Conservation (phyloP, 2,329 filamentous ascomycete genomes). For the Fusarium sp. region DNA sequence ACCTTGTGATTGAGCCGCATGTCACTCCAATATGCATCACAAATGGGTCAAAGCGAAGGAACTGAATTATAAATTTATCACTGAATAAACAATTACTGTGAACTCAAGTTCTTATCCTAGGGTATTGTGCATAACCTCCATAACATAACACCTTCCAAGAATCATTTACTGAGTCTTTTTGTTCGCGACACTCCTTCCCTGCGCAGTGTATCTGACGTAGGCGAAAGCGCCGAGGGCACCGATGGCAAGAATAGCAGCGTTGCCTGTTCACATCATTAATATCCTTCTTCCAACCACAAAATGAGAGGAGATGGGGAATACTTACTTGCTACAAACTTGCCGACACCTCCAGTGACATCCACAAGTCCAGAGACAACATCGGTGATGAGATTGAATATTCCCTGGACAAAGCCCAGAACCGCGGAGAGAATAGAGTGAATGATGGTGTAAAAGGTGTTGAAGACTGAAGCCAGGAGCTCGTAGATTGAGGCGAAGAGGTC, state of each 20-base stretch:
- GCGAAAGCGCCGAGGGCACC: constrained; percentile 49
- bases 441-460: constrained; percentile 50
- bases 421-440: constrained; percentile 50
- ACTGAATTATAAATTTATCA: background rate
- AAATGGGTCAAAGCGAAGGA: background rate
- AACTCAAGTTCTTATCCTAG: background rate
- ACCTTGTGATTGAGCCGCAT: constrained; percentile 2
- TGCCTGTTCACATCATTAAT: constrained; percentile 44
- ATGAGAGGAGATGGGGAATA: background rate
- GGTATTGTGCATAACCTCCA: background rate
- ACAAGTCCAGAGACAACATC: constrained; percentile 52
- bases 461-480: constrained; percentile 54
- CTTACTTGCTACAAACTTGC: constrained; percentile 55
- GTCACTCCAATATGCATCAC: background rate
- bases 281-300: background rate
- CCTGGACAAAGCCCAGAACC: constrained; percentile 51
- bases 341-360: constrained; percentile 53
- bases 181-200: constrained; percentile 43
- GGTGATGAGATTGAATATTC: constrained; percentile 51
- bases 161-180: constrained; percentile 48
- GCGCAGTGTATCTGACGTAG: constrained; percentile 50
- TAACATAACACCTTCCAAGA: background rate
- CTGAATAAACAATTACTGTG: background rate
- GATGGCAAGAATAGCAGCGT: constrained; percentile 50
- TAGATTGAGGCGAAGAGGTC: constrained; percentile 56